Percentiles rank a stretch among this genome's conserved stretches.
Conservation (phyloP, 2,329 filamentous ascomycete species). For the Colletotrichum sojae region DNA sequence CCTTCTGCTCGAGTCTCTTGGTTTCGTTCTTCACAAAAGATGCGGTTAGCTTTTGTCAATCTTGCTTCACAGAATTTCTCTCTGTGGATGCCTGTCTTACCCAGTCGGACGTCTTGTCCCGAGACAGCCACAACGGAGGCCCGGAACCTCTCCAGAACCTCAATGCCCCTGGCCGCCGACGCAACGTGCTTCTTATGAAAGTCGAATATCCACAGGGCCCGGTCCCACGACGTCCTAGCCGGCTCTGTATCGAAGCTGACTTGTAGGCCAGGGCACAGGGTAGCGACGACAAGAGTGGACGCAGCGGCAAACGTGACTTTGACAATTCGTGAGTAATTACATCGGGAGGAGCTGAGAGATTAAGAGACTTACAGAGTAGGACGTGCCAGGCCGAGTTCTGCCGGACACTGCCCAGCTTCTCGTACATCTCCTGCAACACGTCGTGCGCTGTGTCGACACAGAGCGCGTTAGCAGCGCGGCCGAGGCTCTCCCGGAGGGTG, state of each 20-base stretch:
- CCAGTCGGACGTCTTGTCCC: neutral
- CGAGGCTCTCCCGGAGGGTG: conserved; percentile 1
- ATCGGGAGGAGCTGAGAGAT: neutral
- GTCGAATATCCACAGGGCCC: conserved; percentile 9
- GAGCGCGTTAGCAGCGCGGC: conserved; percentile 2
- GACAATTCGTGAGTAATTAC: rapidly evolving
- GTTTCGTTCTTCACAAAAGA: neutral
- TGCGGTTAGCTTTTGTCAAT: too few relatives aligned
- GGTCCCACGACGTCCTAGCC: conserved; percentile 4
- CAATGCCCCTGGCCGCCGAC: conserved; percentile 4
- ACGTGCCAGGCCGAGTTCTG: conserved; percentile 29
- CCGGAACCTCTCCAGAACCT: conserved; percentile 18
- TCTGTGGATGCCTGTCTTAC: neutral
- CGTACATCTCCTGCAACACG: conserved; percentile 19
- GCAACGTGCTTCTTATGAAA: conserved; percentile 16
- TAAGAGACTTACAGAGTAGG: conserved; percentile 10
- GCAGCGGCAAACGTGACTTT: conserved; percentile 25
- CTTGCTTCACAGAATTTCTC: too few relatives aligned
- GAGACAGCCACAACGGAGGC: conserved; percentile 5
- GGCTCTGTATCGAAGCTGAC: conserved; percentile 22
- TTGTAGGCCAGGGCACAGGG: neutral
- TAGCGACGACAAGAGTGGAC: neutral
- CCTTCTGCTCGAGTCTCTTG: neutral
- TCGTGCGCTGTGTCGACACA: conserved; percentile 22
- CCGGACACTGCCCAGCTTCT: conserved; percentile 11